A percentile compares a stretch with the other conserved stretches of the same genome.
Evolutionary conservation across 2,329 filamentous ascomycete species (phyloP).

Genomic region (Sphaerulina populicola): DNA sequence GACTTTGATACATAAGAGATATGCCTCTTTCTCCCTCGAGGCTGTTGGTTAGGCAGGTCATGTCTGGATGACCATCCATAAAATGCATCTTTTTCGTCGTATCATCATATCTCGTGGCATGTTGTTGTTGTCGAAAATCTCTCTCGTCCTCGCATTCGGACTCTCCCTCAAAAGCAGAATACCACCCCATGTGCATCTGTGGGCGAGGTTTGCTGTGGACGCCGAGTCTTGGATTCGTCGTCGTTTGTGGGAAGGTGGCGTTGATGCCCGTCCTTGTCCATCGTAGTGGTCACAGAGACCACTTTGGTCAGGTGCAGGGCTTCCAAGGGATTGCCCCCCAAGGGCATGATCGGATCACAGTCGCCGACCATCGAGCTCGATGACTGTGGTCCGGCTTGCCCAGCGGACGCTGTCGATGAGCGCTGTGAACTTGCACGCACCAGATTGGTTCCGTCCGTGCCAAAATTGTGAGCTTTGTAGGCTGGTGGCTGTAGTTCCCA

Average conservation of each 20-base stretch:
- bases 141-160: too few species aligned
- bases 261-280: neutral
- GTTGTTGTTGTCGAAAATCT: too few species aligned
- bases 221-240: constrained; percentile 14
- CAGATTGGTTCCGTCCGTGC: constrained; percentile 5
- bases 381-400: constrained; percentile 10
- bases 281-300: constrained; percentile 9
- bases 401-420: constrained; percentile 14
- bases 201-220: constrained; percentile 7
- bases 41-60: neutral
- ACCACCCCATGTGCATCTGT: constrained; percentile 21
- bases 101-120: constrained; percentile 4
- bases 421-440: constrained; percentile 16
- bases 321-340: constrained; percentile 18
- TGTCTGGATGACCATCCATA: neutral
- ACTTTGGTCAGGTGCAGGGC: constrained; percentile 20
- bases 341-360: constrained; percentile 17
- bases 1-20: neutral
- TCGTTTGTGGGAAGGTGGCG: neutral
- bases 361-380: constrained; percentile 17
- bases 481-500: constrained; percentile 40
- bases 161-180: constrained; percentile 22
- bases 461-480: constrained; percentile 33
- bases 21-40: neutral
- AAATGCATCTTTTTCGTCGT: neutral